phyloP scores from a whole-genome alignment of 768 basidiomycete species.

The Leccinum broughii region DNA sequence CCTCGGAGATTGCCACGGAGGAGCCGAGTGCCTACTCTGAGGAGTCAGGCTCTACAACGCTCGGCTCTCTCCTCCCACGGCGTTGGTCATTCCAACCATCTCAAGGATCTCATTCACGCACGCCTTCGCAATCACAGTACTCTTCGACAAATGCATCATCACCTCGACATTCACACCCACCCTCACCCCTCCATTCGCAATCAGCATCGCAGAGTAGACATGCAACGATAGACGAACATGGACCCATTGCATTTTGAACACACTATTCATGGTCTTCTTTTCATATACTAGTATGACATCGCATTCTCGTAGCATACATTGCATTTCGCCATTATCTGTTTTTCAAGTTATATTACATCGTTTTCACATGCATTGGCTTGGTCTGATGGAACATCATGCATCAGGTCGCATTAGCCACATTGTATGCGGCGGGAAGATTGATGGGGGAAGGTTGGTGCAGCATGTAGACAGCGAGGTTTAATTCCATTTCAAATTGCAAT shows the following conservation, averaged over 20 bases:
- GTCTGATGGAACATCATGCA: background rate
- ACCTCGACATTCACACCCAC: conserved; percentile 32
- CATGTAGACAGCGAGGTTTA: background rate
- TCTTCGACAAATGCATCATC: conserved; percentile 32
- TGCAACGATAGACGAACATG: conserved; percentile 34
- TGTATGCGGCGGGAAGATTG: conserved; percentile 4
- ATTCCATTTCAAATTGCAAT: background rate
- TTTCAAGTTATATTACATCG: conserved; percentile 6
- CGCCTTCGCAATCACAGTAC: conserved; percentile 34
- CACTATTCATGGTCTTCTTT: background rate
- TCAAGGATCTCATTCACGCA: conserved; percentile 29
- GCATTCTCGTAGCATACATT: conserved; percentile 8
- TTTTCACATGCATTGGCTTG: conserved; percentile 2
- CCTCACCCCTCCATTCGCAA: conserved; percentile 31
- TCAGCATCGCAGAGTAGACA: conserved; percentile 31
- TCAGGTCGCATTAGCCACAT: background rate
- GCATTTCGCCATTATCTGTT: conserved; percentile 6
- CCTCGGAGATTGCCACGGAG: conserved; percentile 24
- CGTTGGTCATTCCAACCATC: conserved; percentile 37
- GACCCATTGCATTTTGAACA: conserved; percentile 18
- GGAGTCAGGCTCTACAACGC: conserved; percentile 37
- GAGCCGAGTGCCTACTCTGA: conserved; percentile 32
- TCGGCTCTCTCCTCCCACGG: conserved; percentile 34
- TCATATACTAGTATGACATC: background rate
- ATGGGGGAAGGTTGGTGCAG: background rate